phyloP scores from a whole-genome alignment of 2,329 filamentous ascomycete species.

The Hypomyces rosellus region DNA sequence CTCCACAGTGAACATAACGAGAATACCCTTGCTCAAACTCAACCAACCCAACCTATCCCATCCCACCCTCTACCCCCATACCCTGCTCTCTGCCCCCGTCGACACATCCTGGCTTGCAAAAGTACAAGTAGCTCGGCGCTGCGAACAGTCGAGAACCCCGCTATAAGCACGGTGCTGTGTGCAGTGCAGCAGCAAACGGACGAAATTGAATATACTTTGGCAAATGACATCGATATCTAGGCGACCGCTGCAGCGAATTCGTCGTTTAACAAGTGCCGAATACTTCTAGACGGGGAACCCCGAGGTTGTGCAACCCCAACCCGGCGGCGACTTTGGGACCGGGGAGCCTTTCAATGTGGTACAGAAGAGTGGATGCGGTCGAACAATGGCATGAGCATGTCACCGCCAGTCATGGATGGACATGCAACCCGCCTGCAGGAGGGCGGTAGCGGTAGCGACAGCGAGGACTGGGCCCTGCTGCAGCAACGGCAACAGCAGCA shows the following conservation, averaged over 20 bases:
- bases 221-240: constrained; percentile 4
- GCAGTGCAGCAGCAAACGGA: background rate
- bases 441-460: constrained; percentile 27
- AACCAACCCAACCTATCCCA: background rate
- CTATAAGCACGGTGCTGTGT: constrained; percentile 6
- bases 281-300: background rate
- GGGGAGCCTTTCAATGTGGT: constrained; percentile 24
- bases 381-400: constrained; percentile 40
- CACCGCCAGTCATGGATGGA: constrained; percentile 41
- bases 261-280: background rate
- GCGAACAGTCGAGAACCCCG: constrained; percentile 10
- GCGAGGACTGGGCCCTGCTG: constrained; percentile 28
- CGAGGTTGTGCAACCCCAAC: background rate
- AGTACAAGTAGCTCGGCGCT: constrained; percentile 8
- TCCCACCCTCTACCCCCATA: constrained; percentile 3
- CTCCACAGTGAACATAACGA: background rate
- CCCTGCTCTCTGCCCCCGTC: constrained; percentile 4
- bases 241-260: background rate
- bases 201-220: background rate
- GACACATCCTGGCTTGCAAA: constrained; percentile 6
- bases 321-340: background rate
- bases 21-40: background rate
- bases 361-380: constrained; percentile 30
- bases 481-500: constrained; percentile 25
- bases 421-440: constrained; percentile 28